phyloP scores from a whole-genome alignment of 1,139 yeast genomes.

The Casaregolazyma suthepensis region DNA sequence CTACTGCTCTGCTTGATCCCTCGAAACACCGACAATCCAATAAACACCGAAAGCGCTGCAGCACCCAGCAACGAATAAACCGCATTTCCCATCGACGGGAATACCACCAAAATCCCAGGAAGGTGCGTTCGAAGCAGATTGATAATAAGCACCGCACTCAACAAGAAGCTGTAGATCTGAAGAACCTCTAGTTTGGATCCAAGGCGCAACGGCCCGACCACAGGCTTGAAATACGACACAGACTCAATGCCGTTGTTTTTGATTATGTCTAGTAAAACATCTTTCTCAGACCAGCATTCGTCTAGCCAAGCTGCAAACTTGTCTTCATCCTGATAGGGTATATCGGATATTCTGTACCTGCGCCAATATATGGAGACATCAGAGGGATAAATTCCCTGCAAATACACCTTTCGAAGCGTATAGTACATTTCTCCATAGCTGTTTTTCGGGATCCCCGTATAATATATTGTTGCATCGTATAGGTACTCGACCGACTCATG shows the following conservation, averaged over 20 bases:
- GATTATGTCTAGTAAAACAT: slow-evolving; percentile 54
- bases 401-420: slow-evolving; percentile 56
- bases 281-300: slow-evolving; percentile 75
- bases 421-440: slow-evolving; percentile 76
- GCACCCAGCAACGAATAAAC: background rate
- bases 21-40: background rate
- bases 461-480: slow-evolving; percentile 81
- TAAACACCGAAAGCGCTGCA: background rate
- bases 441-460: slow-evolving; percentile 55
- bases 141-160: slow-evolving; percentile 15
- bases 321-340: slow-evolving; percentile 53
- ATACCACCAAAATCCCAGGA: background rate
- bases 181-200: slow-evolving; percentile 25
- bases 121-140: slow-evolving; percentile 6
- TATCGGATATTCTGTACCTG: slow-evolving; percentile 50
- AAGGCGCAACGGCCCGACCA: slow-evolving; percentile 23
- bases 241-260: slow-evolving; percentile 45
- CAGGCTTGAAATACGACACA: slow-evolving; percentile 24
- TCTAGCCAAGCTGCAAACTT: slow-evolving; percentile 73
- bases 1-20: background rate
- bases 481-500: slow-evolving; percentile 57
- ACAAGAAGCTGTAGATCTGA: slow-evolving; percentile 33
- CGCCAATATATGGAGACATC: slow-evolving; percentile 59
- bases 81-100: background rate
- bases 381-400: slow-evolving; percentile 68